These are phyloP conservation scores for Pseudogymnoascus sp. DNA, from an alignment of 2,329 filamentous ascomycete genomes.

Conservation along the genomic window DNA sequence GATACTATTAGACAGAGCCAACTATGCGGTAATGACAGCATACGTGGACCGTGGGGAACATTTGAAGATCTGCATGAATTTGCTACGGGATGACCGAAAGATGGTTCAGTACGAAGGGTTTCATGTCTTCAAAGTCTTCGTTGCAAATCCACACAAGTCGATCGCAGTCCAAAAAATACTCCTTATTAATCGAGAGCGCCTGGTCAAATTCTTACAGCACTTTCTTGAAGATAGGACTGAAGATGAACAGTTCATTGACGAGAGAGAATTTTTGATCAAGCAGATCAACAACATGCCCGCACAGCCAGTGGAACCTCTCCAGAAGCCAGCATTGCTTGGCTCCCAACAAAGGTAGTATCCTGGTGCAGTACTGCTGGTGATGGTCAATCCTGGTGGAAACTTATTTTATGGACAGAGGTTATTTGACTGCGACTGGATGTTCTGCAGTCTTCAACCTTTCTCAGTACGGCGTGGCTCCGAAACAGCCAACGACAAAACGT, in stretches of 20 bases:
- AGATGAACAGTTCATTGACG: conserved; percentile 97
- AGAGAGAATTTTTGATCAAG: conserved; percentile 93
- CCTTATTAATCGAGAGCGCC: conserved; percentile 89
- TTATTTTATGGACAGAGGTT: background rate
- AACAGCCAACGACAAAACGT: background rate
- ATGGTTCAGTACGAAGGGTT: conserved; percentile 99
- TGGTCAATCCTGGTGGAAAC: background rate
- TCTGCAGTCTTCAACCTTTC: background rate
- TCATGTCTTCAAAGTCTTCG: conserved; percentile 99
- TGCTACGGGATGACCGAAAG: conserved; percentile 88
- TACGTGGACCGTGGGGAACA: conserved; percentile 95
- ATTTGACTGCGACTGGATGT: background rate
- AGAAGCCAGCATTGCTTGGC: conserved; percentile 29
- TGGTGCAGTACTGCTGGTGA: background rate
- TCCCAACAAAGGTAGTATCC: conserved; percentile 22
- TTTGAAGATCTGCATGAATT: conserved; percentile 96
- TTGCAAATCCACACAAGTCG: conserved; percentile 98
- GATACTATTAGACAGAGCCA: conserved; percentile 86
- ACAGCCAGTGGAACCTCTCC: conserved; percentile 41
- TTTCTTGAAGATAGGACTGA: conserved; percentile 94
- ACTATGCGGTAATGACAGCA: conserved; percentile 96
- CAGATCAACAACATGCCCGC: conserved; percentile 71
- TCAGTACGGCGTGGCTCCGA: background rate
- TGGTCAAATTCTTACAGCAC: conserved; percentile 79
- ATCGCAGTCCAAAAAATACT: conserved; percentile 90